phyloP scores from a whole-genome alignment of 495 filamentous ascomycete species.

The Parathielavia hyrcaniae region DNA sequence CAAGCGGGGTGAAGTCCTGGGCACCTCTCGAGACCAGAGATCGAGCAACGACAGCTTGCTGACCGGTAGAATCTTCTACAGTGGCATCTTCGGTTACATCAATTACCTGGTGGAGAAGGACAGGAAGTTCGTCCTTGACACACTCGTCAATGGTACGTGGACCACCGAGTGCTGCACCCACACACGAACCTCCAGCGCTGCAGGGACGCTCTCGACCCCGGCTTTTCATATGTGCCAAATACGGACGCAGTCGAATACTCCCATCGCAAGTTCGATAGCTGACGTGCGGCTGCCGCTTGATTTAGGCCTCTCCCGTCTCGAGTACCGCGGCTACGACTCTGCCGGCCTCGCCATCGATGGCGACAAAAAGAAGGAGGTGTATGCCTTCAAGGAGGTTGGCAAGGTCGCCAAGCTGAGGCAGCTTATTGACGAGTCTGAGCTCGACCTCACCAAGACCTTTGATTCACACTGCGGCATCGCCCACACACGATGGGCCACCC shows the following conservation, averaged over 20 bases:
- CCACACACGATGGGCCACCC: conserved; percentile 97
- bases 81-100: conserved; percentile 99
- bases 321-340: conserved; percentile 97
- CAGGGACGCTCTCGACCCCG: conserved; percentile 19
- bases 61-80: conserved; percentile 31
- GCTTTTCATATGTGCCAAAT: conserved; percentile 19
- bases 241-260: background rate
- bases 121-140: conserved; percentile 87
- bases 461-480: conserved; percentile 97
- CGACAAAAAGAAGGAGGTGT: conserved; percentile 96
- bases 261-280: conserved; percentile 7
- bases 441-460: conserved; percentile 84
- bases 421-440: conserved; percentile 76
- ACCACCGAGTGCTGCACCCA: background rate
- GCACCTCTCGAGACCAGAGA: background rate
- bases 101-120: conserved; percentile 92
- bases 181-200: background rate
- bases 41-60: conserved; percentile 2
- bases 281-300: conserved; percentile 20
- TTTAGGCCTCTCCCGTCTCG: conserved; percentile 70
- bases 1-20: conserved; percentile 1
- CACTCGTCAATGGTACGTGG: conserved; percentile 79
- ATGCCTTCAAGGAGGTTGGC: conserved; percentile 97
- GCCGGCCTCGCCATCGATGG: conserved; percentile 94
- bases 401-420: conserved; percentile 95